Conservation (phyloP, 495 filamentous ascomycete genomes). For the Penicillium simplicissimum region DNA sequence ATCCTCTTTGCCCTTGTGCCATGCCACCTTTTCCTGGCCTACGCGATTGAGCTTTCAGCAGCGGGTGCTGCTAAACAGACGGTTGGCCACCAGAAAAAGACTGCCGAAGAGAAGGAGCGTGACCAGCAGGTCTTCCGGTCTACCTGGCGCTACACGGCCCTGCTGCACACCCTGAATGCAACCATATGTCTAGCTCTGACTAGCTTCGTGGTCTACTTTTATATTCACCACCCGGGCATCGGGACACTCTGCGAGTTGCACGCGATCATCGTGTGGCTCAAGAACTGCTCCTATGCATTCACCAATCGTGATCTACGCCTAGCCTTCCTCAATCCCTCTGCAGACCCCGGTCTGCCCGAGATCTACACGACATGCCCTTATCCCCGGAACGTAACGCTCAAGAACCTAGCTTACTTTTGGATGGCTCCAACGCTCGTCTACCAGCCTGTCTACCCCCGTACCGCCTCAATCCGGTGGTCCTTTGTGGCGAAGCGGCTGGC, state of each 20-base stretch:
- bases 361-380: constrained; percentile 86
- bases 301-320: constrained; percentile 95
- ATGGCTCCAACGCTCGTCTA: constrained; percentile 96
- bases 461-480: constrained; percentile 71
- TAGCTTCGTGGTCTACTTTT: constrained; percentile 82
- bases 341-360: constrained; percentile 63
- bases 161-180: constrained; percentile 78
- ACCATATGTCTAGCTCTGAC: constrained; percentile 77
- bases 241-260: constrained; percentile 89
- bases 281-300: constrained; percentile 92
- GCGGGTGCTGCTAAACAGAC: constrained; percentile 70
- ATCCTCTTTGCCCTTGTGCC: constrained; percentile 83
- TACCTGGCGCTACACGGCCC: constrained; percentile 76
- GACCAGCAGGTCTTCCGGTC: constrained; percentile 57
- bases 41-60: constrained; percentile 80
- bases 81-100: constrained; percentile 61
- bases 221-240: constrained; percentile 90
- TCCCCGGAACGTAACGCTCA: constrained; percentile 81
- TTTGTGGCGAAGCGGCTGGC: constrained; percentile 81
- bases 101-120: constrained; percentile 54
- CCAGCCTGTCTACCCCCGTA: constrained; percentile 92
- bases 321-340: constrained; percentile 70
- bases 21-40: constrained; percentile 85
- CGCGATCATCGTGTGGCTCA: constrained; percentile 93
- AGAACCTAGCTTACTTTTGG: constrained; percentile 92